Conservation (phyloP, 1,284 basidiomycete genomes). For the Moesziomyces sp. region DNA sequence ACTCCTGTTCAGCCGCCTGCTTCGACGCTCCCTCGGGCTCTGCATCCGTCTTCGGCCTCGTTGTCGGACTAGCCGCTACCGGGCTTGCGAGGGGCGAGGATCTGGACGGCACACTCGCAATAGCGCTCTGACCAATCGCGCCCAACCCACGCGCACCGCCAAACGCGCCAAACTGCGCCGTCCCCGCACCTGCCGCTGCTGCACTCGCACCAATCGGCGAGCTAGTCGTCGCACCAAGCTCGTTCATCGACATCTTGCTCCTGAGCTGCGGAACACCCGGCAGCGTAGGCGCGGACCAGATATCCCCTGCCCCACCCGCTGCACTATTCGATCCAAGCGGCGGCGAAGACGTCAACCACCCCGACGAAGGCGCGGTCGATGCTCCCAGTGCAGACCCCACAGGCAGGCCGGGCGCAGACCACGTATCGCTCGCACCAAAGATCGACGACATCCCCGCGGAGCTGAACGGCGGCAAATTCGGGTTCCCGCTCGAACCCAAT, state of each 20-base stretch:
- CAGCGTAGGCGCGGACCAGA: conserved; percentile 38
- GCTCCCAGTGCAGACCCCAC: not conserved
- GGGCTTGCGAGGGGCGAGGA: conserved; percentile 5
- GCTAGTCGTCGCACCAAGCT: conserved; percentile 7
- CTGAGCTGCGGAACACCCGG: conserved; percentile 25
- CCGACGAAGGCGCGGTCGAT: not conserved
- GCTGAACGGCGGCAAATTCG: conserved; percentile 18
- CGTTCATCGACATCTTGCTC: conserved; percentile 19
- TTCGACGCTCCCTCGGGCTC: no score
- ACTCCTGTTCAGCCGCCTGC: no score
- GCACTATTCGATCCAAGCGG: conserved; percentile 17
- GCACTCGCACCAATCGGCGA: conserved; percentile 1
- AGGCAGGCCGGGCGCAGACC: conserved; percentile 19
- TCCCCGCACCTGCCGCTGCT: not conserved
- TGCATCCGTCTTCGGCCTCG: not conserved
- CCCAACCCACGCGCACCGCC: conserved; percentile 16
- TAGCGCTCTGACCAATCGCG: conserved; percentile 21
- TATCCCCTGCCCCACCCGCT: conserved; percentile 16
- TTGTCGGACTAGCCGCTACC: not conserved
- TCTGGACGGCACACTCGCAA: not conserved
- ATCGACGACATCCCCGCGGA: conserved; percentile 29
- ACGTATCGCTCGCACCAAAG: conserved; percentile 35
- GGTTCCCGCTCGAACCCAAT: conserved; percentile 4
- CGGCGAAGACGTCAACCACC: conserved; percentile 40
- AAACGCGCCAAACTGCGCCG: conserved; percentile 14